A percentile compares a stretch with the other conserved stretches of the same genome.
phyloP scores from a whole-genome alignment of 1,284 basidiomycete genomes.

The Microbotryum scabiosae region DNA sequence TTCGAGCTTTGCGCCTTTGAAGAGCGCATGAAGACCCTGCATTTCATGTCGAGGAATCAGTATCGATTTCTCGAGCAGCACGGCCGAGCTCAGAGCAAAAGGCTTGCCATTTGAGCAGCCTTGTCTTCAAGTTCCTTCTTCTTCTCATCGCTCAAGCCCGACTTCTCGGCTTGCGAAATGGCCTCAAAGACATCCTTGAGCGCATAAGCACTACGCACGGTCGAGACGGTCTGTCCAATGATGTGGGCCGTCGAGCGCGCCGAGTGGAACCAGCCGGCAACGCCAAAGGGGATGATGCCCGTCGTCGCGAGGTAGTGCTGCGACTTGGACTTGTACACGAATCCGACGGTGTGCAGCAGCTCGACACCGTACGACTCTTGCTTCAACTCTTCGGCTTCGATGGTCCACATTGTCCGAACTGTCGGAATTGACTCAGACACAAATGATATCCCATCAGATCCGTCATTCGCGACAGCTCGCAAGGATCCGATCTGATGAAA shows the following conservation, averaged over 20 bases:
- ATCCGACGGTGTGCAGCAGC: conserved; percentile 81
- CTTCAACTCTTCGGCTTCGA: conserved; percentile 56
- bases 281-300: conserved; percentile 61
- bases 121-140: conserved; percentile 86
- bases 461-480: background rate
- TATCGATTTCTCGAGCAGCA: background rate
- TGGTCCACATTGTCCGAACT: conserved; percentile 35
- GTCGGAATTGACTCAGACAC: background rate
- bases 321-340: conserved; percentile 69
- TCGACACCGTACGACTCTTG: conserved; percentile 90
- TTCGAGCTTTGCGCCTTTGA: conserved; percentile 94
- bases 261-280: conserved; percentile 87
- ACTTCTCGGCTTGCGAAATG: conserved; percentile 82
- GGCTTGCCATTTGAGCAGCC: conserved; percentile 75
- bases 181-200: conserved; percentile 93
- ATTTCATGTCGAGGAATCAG: background rate
- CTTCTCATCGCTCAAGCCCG: conserved; percentile 77
- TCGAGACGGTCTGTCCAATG: conserved; percentile 54
- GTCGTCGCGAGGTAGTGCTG: conserved; percentile 68
- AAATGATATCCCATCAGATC: background rate
- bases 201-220: conserved; percentile 73
- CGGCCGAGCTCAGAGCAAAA: background rate
- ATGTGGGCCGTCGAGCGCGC: conserved; percentile 89
- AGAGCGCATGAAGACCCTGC: conserved; percentile 67
- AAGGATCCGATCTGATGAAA: background rate